Base-by-base conservation (phyloP, 306 rosid species). In the Inga leiocalycina region DNA sequence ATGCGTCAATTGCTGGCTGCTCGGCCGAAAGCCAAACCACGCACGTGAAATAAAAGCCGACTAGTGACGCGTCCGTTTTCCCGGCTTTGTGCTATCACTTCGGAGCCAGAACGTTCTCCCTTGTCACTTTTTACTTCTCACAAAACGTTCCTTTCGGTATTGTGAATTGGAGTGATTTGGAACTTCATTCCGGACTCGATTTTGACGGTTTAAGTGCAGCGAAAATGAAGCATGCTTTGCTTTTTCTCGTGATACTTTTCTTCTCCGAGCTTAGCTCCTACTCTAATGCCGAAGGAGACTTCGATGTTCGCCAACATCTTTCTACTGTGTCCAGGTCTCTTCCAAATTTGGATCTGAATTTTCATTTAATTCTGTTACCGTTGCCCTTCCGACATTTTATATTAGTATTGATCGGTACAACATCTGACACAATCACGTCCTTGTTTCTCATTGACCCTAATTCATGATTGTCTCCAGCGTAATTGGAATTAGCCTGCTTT, bases 251-350 rank as follows among this genome's bases (percentile, higher is more conserved):
- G 74, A 75, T 90, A 3, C 1, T 86, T 0, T 71, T 86, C 39
- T 75, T 88, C 7, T 84, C 77, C 0, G 5, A 68, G 0, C 69
- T 89, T 20, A 59, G 52, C 61, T 54, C 8, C 39, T 11, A 19
- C 75, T 90, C 89, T 4, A 70, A 66, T 71, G 91, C 91, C 6
- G 89, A 82, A 72, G 89, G 83, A 65, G 46, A 86, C 76, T 96
- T 96, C 48, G 93, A 87, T 79, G 94, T 96, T 76, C 89, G 92
- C 61, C 75, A 89, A 45, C 97, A 91, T 76, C 93, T 96, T 19
- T 92, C 98, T 16, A 91, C 98, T 7, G 97, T 89, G 10, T 78
- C 99, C 86, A 92, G 98, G 99, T 91, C 30, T 66, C 76, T 67
- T 22, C 51, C 81, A 2, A 20, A 72, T 32, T 57, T 56, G 16